Percentiles rank a stretch among this genome's conserved stretches.
Conservation (phyloP, 2,329 filamentous ascomycete species). For the Blastomyces emzantsi region DNA sequence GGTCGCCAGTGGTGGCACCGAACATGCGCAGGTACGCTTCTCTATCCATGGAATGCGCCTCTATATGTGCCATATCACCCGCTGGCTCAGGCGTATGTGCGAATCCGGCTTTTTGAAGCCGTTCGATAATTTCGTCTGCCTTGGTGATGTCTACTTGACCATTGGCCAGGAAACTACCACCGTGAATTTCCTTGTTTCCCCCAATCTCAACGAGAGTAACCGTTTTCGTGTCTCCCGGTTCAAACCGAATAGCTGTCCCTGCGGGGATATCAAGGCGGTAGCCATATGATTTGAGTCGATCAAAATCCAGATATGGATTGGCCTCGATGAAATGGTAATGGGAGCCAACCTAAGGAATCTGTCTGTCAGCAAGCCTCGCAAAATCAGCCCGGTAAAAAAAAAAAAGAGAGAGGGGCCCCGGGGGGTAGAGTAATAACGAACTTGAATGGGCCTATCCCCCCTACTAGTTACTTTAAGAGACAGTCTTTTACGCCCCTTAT, state of each 20-base stretch:
- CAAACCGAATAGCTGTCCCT: conserved; percentile 85
- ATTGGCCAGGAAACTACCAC: conserved; percentile 71
- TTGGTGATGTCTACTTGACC: conserved; percentile 60
- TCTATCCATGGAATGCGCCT: conserved; percentile 62
- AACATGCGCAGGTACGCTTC: conserved; percentile 81
- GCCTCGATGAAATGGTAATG: conserved; percentile 95
- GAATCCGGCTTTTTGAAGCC: conserved; percentile 65
- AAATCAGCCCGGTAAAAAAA: conserved; percentile 1
- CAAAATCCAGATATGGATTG: conserved; percentile 85
- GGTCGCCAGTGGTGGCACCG: conserved; percentile 80
- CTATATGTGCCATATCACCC: conserved; percentile 47
- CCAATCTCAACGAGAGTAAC: conserved; percentile 84
- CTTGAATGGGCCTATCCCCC: conserved; percentile 84
- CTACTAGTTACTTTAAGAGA: conserved; percentile 69
- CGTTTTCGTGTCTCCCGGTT: conserved; percentile 86
- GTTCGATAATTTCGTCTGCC: conserved; percentile 56
- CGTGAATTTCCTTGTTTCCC: conserved; percentile 68
- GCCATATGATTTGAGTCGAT: conserved; percentile 72
- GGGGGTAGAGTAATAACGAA: conserved; percentile 32
- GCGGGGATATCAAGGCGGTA: conserved; percentile 83
- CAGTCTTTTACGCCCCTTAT: conserved; percentile 64
- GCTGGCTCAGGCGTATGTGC: conserved; percentile 62
- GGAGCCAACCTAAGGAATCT: conserved; percentile 55
- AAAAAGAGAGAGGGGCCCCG: too few species aligned
- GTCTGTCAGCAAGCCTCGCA: conserved; percentile 5